A percentile compares a stretch with the other conserved stretches of the same genome.
Evolutionary conservation across 2,329 filamentous ascomycete genomes (phyloP).

Genomic region (Cryphonectria naterciae): DNA sequence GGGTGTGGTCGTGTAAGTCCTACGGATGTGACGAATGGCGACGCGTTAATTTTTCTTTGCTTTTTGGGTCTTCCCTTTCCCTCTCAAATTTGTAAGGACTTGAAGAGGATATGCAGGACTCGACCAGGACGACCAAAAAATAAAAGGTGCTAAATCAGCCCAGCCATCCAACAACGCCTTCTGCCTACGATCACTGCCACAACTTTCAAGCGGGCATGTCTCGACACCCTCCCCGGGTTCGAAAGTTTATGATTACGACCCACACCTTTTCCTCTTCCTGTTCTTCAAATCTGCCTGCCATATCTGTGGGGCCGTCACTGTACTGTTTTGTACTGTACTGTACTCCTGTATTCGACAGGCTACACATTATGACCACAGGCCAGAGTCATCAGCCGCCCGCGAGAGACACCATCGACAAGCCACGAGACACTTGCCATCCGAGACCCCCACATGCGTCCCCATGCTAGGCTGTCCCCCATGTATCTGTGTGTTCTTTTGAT

Average conservation of each 20-base stretch:
- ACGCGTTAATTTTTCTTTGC: neutral
- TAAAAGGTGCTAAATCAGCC: neutral
- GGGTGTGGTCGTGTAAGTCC: neutral
- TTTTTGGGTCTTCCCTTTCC: too few species aligned
- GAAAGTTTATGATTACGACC: neutral
- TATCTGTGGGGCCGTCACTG: neutral
- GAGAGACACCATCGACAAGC: constrained; percentile 11
- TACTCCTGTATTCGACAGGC: constrained; percentile 1
- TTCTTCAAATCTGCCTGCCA: neutral
- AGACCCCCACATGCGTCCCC: constrained; percentile 5
- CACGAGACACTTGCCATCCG: constrained; percentile 17
- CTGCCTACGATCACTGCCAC: constrained; percentile 1
- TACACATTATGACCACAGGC: neutral
- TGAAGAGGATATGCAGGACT: neutral
- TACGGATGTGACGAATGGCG: neutral
- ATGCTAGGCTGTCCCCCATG: neutral
- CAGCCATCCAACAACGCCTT: neutral
- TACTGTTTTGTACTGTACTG: neutral
- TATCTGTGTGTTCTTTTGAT: neutral
- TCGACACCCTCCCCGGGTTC: neutral
- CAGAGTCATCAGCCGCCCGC: constrained; percentile 7
- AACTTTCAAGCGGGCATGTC: neutral
- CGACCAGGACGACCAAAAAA: neutral
- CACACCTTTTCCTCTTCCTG: neutral
- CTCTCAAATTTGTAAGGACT: neutral